These are phyloP conservation scores for Forsythia suspensa DNA, from an alignment of 257 asterid genomes.

Conservation along the genomic window DNA sequence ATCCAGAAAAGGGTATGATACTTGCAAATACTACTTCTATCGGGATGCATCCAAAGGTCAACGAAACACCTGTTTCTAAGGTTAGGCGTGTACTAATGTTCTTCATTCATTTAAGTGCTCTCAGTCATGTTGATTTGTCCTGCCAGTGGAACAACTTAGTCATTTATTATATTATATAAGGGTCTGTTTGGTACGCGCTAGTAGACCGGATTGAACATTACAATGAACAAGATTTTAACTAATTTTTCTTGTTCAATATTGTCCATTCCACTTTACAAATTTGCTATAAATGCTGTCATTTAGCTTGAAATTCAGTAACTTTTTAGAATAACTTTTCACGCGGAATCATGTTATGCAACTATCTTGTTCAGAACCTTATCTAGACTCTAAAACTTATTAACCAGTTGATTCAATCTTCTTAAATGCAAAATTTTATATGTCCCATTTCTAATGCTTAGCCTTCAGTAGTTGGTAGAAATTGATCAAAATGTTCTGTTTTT, in stretches of 20 bases:
- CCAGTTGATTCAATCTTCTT: no score
- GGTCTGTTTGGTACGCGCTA: background rate
- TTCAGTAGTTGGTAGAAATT: background rate
- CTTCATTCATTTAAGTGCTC: constrained; percentile 6
- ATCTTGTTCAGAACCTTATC: no score
- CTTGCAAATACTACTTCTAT: constrained; percentile 96
- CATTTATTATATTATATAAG: background rate
- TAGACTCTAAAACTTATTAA: no score
- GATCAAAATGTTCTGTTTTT: background rate
- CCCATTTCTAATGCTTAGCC: background rate
- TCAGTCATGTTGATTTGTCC: background rate
- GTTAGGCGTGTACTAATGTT: constrained; percentile 34
- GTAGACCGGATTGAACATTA: background rate
- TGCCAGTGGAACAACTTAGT: background rate
- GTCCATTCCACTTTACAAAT: background rate
- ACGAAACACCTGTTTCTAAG: constrained; percentile 87
- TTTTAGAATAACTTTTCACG: background rate
- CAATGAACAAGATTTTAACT: background rate
- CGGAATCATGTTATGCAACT: background rate
- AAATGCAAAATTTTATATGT: no score
- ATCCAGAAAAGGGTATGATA: constrained; percentile 86
- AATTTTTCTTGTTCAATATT: background rate
- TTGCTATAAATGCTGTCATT: background rate
- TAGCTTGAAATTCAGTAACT: background rate
- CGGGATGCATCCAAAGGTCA: constrained; percentile 95